Evolutionary conservation across 2,329 filamentous ascomycete species (phyloP), one percentile per base, ranked within the genome.

Genomic region (Colletotrichum sp.): DNA sequence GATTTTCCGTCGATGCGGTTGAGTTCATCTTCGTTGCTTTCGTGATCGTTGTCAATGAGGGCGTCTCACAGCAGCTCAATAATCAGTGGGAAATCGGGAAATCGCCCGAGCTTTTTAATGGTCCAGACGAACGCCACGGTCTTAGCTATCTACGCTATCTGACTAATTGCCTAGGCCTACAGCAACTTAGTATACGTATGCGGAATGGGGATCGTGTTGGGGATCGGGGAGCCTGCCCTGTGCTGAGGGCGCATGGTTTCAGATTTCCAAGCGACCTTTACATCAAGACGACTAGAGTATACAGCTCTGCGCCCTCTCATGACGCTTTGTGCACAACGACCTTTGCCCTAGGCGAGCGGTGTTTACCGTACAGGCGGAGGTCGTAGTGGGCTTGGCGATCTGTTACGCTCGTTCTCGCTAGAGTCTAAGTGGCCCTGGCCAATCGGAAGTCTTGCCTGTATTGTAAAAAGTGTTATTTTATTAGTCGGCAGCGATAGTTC

Each of bases 401-500:
- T 61, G 9, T 1, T 34, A 61, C 28, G 22, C 58, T 32, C 28
- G 28, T 61, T 61, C 27, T 61, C 27, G 28, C 27, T 34, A 30
- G 28, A 61, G 28, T 32, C 28, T 61, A 15, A 15, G 27, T 61
- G 15, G 58, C 2, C 10, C 10, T 61, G 58, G 10, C 58, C 58
- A 61, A 32, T 61, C 58, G 58, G 58, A 32, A 28, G 18, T 30
- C 28, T 30, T 61, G 28, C 27, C 18, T 61, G 18, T 61, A 34
- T 12, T 30, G 27, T 34, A 30, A 13, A 61, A 12, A 22, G 58
- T n/a, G 18, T 30, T 34, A 61, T 32, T 85, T 30, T n/a, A 9
- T 61, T 18, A 61, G 6, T 61, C 15, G 28, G 25, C 28, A 30
- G 27, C 25, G 3, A 30, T 22, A 32, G 28, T 30, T 61, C 28